Percentiles rank a stretch among this genome's conserved stretches.
phyloP scores from a whole-genome alignment of 116 monocot genomes.

The Dioscorea cayenensis region DNA sequence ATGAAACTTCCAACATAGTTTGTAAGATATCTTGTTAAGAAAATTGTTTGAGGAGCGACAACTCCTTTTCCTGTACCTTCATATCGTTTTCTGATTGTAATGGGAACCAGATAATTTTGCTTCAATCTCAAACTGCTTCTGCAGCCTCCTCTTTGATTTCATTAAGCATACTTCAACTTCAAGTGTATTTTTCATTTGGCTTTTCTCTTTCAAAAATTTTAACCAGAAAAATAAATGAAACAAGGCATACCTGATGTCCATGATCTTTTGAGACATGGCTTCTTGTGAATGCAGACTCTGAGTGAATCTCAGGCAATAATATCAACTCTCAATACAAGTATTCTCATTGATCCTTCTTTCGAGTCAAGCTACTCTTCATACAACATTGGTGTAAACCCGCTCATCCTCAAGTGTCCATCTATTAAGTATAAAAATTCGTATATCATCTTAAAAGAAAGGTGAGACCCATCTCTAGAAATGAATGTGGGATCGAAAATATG shows the following conservation, averaged over 20 bases:
- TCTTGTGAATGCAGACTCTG: too few relatives aligned
- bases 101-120: not conserved
- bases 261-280: not conserved
- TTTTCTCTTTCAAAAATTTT: constrained; percentile 11
- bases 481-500: too few relatives aligned
- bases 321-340: too few relatives aligned
- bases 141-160: constrained; percentile 1
- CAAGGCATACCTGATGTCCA: constrained; percentile 2
- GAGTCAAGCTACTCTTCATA: constrained; percentile 7
- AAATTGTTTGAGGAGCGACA: constrained; percentile 15
- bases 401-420: constrained; percentile 36
- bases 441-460: constrained; percentile 46
- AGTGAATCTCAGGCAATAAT: too few relatives aligned
- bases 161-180: not conserved
- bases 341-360: not conserved
- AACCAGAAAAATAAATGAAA: constrained; percentile 3
- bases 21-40: not conserved
- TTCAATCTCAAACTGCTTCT: constrained; percentile 6
- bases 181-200: not conserved
- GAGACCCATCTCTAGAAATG: constrained; percentile 44
- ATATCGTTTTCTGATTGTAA: constrained; percentile 23
- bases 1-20: not conserved
- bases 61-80: constrained; percentile 19
- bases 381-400: constrained; percentile 11
- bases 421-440: constrained; percentile 27